These are phyloP conservation scores for Leccinellum rugosiceps DNA, from an alignment of 768 basidiomycete genomes.

Conservation along the genomic window DNA sequence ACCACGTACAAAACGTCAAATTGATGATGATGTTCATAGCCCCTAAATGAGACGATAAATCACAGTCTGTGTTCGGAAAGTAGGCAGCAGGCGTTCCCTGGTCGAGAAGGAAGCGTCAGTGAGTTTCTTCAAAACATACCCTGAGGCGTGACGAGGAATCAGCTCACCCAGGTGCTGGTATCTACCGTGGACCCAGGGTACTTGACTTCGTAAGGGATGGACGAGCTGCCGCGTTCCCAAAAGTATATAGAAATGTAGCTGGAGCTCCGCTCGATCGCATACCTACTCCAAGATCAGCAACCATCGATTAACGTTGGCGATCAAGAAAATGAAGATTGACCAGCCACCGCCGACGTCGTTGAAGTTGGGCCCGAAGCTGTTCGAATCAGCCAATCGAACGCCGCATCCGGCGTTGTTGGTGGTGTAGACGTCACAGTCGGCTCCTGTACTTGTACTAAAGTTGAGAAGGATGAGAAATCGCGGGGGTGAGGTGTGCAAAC, in stretches of 20 bases:
- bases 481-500: neutral
- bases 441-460: constrained; percentile 13
- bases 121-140: no score
- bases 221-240: constrained; percentile 37
- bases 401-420: constrained; percentile 33
- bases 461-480: neutral
- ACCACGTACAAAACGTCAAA: constrained; percentile 20
- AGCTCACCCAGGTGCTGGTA: constrained; percentile 25
- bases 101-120: neutral
- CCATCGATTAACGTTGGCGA: neutral
- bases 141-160: neutral
- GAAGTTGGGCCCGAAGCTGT: constrained; percentile 36
- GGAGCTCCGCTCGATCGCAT: constrained; percentile 32
- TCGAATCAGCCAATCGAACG: constrained; percentile 21
- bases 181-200: constrained; percentile 18
- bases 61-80: constrained; percentile 11
- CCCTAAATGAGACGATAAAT: constrained; percentile 16
- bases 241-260: constrained; percentile 37
- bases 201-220: constrained; percentile 35
- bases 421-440: constrained; percentile 25
- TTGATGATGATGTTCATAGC: constrained; percentile 22
- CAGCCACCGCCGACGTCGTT: constrained; percentile 39
- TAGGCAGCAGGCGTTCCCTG: constrained; percentile 17
- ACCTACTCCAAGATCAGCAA: constrained; percentile 22
- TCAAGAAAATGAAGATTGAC: constrained; percentile 9